These are phyloP conservation scores for Annona squamosa DNA, from an alignment of 164 flowering plant genomes.

Conservation along the genomic window DNA sequence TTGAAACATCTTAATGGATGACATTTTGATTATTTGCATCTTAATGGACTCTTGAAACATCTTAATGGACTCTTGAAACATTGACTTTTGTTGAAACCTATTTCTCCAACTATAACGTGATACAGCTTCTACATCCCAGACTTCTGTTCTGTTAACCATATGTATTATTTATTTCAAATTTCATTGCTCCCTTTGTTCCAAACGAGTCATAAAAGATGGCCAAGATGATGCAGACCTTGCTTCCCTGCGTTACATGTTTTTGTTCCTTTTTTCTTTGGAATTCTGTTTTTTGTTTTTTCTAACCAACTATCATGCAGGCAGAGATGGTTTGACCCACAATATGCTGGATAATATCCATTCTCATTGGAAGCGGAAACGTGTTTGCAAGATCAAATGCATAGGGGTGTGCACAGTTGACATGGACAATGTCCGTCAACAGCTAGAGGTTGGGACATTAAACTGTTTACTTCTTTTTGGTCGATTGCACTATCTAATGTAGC, in stretches of 20 bases:
- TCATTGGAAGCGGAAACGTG: slow-evolving; percentile 80
- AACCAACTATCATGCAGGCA: slow-evolving; percentile 36
- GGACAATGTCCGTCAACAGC: slow-evolving; percentile 73
- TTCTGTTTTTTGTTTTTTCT: background rate
- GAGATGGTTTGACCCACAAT: slow-evolving; percentile 95
- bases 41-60: too few relatives aligned
- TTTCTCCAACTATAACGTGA: too few relatives aligned
- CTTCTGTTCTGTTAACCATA: too few relatives aligned
- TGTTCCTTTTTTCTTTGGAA: background rate
- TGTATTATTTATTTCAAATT: too few relatives aligned
- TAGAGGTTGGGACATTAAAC: slow-evolving; percentile 56
- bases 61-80: too few relatives aligned
- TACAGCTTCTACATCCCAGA: too few relatives aligned
- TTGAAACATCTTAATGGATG: too few relatives aligned
- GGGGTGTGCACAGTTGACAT: slow-evolving; percentile 97
- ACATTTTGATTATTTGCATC: too few relatives aligned
- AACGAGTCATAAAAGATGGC: background rate
- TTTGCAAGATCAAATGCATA: slow-evolving; percentile 90
- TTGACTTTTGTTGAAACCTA: background rate
- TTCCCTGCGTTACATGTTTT: background rate
- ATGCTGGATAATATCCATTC: slow-evolving; percentile 97
- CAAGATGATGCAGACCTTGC: background rate
- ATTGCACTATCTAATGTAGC: background rate
- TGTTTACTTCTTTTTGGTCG: background rate
- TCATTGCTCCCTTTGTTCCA: background rate